Base-by-base conservation (phyloP, 1,284 basidiomycete genomes). In the Leucoagaricus sp. region DNA sequence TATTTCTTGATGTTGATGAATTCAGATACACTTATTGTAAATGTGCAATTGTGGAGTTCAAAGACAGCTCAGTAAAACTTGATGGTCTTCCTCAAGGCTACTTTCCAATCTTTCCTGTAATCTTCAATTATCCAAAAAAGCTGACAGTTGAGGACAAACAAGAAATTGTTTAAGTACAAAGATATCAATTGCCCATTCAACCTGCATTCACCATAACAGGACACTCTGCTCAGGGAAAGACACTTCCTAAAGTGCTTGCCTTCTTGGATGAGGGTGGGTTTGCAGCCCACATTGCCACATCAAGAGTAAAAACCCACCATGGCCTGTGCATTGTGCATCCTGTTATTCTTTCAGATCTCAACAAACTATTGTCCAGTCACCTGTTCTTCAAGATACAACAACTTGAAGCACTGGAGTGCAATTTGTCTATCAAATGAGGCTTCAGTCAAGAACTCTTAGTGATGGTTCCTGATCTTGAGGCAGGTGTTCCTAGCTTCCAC, bases 181-280 rank as follows among this genome's bases (percentile, higher is more conserved):
- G 53, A 15, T 19, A 55, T 38, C 59, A 60, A 23, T 17, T 58
- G 3, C 53, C 53, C 1, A 44, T 58, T 17, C 59, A 60, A 21
- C 57, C 57, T 19, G 59, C 25, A 26, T 60, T 60, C 41, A 41
- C 59, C 1, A 36, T 58, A 0, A 58, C 59, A 2, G 57, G 59
- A 13, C 59, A 60, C n/a, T 51, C 45, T 13, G 60, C 64, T 2
- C 64, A 65, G 55, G 64, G 63, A 2, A 58, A 63, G 40, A 55
- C 55, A 25, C 23, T 65, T 23, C 58, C 41, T 12, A 46, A 26
- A 33, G 55, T 62, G 9, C 13, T 63, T 17, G 42, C 49, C 12
- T 49, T 23, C 12, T 38, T 65, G 4, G 44, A 61, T 44, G 46
- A 60, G 29, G 61, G 61, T 3, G 49, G 57, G 1, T 58, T 60